These are phyloP conservation scores for Pythium myriotylum DNA, from an alignment of 352 stramenopile species.

Conservation along the genomic window DNA sequence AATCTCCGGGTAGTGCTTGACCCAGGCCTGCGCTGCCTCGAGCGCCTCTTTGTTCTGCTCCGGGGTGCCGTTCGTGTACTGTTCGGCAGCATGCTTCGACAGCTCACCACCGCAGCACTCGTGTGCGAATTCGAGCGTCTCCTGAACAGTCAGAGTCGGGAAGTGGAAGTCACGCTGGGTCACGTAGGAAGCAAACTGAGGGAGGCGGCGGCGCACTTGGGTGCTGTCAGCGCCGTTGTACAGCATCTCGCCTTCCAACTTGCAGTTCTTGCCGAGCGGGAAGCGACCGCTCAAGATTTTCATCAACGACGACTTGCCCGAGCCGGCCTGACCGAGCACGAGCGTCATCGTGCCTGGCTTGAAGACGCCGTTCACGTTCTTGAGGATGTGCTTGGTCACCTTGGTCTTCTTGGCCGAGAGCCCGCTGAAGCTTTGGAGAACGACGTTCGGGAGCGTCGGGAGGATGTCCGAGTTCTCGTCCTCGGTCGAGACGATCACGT, in stretches of 20 bases:
- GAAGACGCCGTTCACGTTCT: conserved; percentile 44
- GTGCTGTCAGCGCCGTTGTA: conserved; percentile 43
- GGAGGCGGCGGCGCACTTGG: conserved; percentile 32
- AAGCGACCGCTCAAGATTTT: no score
- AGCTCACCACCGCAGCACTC: conserved; percentile 46
- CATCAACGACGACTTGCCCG: no score
- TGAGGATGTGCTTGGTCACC: no score
- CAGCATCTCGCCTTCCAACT: no score
- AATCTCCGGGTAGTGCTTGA: no score
- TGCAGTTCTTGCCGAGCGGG: no score
- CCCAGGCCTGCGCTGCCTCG: no score
- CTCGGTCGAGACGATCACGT: conserved; percentile 31
- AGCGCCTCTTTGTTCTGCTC: no score
- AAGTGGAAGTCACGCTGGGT: conserved; percentile 37
- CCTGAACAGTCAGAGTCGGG: no score
- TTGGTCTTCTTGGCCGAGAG: no score
- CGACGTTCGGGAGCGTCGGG: conserved; percentile 46
- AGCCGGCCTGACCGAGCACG: conserved; percentile 47
- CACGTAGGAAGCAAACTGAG: conserved; percentile 53
- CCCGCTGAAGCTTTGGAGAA: conserved; percentile 32
- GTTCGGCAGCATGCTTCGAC: conserved; percentile 26
- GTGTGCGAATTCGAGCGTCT: conserved; percentile 41
- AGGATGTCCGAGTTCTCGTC: conserved; percentile 23
- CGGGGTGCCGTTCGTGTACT: no score
- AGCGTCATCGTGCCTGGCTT: conserved; percentile 51